These are phyloP conservation scores for Tubosaeta sp. DNA, from an alignment of 768 basidiomycete species.

Conservation along the genomic window DNA sequence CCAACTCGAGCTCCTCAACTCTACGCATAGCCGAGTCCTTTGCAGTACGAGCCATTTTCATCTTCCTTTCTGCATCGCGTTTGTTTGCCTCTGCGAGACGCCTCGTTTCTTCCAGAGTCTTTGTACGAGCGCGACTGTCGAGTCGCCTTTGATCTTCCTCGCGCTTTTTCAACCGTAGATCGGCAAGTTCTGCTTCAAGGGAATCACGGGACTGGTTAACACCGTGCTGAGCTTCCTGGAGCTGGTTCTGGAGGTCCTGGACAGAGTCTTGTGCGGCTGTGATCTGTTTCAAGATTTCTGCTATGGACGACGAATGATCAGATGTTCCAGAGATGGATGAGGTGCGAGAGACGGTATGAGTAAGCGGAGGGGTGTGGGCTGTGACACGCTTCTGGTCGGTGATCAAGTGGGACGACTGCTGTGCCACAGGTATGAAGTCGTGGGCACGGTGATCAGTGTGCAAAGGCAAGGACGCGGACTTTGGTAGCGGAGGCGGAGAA, in stretches of 20 bases:
- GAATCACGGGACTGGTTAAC: slow-evolving; percentile 57
- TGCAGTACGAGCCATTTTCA: slow-evolving; percentile 62
- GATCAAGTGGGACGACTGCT: slow-evolving; percentile 19
- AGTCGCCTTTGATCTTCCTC: slow-evolving; percentile 76
- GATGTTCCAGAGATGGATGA: slow-evolving; percentile 27
- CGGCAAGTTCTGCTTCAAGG: slow-evolving; percentile 72
- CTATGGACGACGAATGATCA: slow-evolving; percentile 67
- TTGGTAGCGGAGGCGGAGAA: slow-evolving; percentile 81
- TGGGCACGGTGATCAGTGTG: slow-evolving; percentile 47
- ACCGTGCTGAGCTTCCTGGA: slow-evolving; percentile 54
- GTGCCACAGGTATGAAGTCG: slow-evolving; percentile 23
- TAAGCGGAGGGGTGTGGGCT: slow-evolving; percentile 25
- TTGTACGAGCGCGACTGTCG: slow-evolving; percentile 81
- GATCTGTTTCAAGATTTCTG: slow-evolving; percentile 75
- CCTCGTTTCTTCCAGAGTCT: slow-evolving; percentile 81
- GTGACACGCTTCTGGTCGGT: slow-evolving; percentile 26
- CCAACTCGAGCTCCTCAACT: slow-evolving; percentile 56
- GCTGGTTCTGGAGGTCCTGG: slow-evolving; percentile 64
- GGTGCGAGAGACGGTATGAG: slow-evolving; percentile 22
- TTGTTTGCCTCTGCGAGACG: slow-evolving; percentile 75
- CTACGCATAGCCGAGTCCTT: slow-evolving; percentile 59
- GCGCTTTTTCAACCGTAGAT: slow-evolving; percentile 68
- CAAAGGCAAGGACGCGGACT: slow-evolving; percentile 74
- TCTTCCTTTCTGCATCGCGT: slow-evolving; percentile 84
- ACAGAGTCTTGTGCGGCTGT: slow-evolving; percentile 56